Percentiles rank a stretch among this genome's conserved stretches.
Evolutionary conservation across 2,329 filamentous ascomycete genomes (phyloP).

Genomic region (Talaromyces sp.): DNA sequence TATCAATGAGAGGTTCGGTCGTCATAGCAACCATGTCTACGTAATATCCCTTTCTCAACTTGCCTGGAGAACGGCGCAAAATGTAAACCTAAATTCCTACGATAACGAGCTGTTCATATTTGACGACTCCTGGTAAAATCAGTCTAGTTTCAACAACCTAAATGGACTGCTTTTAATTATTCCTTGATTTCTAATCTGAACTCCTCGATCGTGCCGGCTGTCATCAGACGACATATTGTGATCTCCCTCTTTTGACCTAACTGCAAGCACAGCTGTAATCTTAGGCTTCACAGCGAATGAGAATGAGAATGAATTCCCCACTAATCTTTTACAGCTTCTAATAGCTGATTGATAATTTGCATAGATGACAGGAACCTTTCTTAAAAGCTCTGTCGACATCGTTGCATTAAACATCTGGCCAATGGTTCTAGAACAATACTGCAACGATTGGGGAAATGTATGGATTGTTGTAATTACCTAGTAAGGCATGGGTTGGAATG

Average conservation of each 20-base stretch:
- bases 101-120: conserved; percentile 47
- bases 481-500: too few species aligned
- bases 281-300: conserved; percentile 29
- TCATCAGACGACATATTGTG: too few species aligned
- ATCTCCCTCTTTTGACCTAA: too few species aligned
- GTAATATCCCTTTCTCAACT: conserved; percentile 45
- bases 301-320: conserved; percentile 25
- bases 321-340: conserved; percentile 39
- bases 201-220: conserved; percentile 24
- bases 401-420: too few species aligned
- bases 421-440: too few species aligned
- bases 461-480: too few species aligned
- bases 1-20: conserved; percentile 44
- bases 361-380: too few species aligned
- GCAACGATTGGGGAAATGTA: too few species aligned
- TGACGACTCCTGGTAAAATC: conserved; percentile 51
- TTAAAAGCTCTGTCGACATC: too few species aligned
- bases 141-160: conserved; percentile 50
- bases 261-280: conserved; percentile 43
- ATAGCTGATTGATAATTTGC: conserved; percentile 24
- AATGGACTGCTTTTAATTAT: conserved; percentile 45
- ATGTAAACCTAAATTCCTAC: conserved; percentile 44
- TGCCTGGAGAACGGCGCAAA: conserved; percentile 44
- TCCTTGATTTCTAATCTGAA: conserved; percentile 44
- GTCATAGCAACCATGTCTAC: conserved; percentile 48